These are phyloP conservation scores for Boletus vinaceobasis DNA, from an alignment of 768 basidiomycete genomes.

Conservation along the genomic window DNA sequence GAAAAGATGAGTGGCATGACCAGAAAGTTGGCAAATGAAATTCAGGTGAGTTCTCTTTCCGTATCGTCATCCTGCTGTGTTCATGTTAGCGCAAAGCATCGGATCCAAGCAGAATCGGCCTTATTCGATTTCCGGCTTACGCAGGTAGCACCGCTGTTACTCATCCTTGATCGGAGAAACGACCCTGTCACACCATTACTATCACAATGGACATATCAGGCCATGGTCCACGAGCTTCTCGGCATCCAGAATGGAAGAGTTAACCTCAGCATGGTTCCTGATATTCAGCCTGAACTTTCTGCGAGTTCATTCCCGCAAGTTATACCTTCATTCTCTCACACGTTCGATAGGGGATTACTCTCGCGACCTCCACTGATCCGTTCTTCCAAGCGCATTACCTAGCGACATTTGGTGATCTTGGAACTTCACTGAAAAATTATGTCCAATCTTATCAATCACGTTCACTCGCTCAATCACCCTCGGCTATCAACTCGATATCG, in stretches of 20 bases:
- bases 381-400: conserved; percentile 92
- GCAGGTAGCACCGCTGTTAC: conserved; percentile 81
- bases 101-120: conserved; percentile 73
- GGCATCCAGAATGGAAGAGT: conserved; percentile 95
- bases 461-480: conserved; percentile 70
- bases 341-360: conserved; percentile 76
- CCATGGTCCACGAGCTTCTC: conserved; percentile 96
- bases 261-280: conserved; percentile 77
- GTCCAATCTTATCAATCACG: conserved; percentile 90
- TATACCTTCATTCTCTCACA: conserved; percentile 9
- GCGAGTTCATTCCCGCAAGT: conserved; percentile 40
- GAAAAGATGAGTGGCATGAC: conserved; percentile 93
- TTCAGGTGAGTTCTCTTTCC: conserved; percentile 54
- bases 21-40: conserved; percentile 79
- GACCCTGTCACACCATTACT: conserved; percentile 96
- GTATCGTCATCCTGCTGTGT: background rate
- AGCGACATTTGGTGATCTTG: conserved; percentile 95
- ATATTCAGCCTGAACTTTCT: conserved; percentile 80
- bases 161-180: conserved; percentile 93
- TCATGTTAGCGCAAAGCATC: conserved; percentile 48
- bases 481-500: conserved; percentile 84
- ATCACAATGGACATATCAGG: conserved; percentile 99
- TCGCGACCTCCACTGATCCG: conserved; percentile 86
- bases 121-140: conserved; percentile 92
- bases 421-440: conserved; percentile 85